Evolutionary conservation across 1,284 basidiomycete species (phyloP), one percentile per base, ranked within the genome.

Genomic region (Ceratobasidium sp.): DNA sequence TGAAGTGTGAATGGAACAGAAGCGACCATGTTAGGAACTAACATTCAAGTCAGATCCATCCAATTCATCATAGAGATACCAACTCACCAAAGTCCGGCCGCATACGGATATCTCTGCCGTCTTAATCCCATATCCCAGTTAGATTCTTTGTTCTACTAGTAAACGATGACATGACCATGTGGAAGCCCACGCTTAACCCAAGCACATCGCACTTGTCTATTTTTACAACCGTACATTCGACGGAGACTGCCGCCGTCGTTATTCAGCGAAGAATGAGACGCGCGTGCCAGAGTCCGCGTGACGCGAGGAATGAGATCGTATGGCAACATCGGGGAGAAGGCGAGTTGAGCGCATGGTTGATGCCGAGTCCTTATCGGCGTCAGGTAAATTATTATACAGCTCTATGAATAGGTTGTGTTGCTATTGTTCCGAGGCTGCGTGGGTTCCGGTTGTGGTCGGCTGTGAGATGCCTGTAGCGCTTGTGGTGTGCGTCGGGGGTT

Each of bases 341-440:
- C 59, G 64, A 74, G 38, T 57, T n/a, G 70, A 60, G 33, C 70
- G 70, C 70, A 74, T 74, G 70, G 70, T 64, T 60, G 41, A 44
- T 30, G 41, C 46, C 46, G 55, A 33, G 23, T 44, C 64, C 41
- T 62, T 74, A 48, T 35, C 59, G 59, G 18, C 27, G 30, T 59
- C 44, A n/a, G 52, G 18, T 5, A 50, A 33, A 23, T 73, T 60
- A 73, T 73, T 73, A 60, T 73, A 60, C 55, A 23, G 35, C 12
- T 41, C 52, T 35, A 73, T 60, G 12, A 48, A 60, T 60, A 70
- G 68, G 1, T 30, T 35, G 55, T 18, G 20, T 35, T 18, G 4
- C 23, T 65, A 27, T 46, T 41, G 18, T 66, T 44, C 64, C 41
- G 30, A 23, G n/a, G 18, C 14, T 44, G 41, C 38, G n/a, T 66